Percentiles rank a stretch among this genome's conserved stretches.
phyloP scores from a whole-genome alignment of 257 asterid species.

The Solanum pinnatisectum region DNA sequence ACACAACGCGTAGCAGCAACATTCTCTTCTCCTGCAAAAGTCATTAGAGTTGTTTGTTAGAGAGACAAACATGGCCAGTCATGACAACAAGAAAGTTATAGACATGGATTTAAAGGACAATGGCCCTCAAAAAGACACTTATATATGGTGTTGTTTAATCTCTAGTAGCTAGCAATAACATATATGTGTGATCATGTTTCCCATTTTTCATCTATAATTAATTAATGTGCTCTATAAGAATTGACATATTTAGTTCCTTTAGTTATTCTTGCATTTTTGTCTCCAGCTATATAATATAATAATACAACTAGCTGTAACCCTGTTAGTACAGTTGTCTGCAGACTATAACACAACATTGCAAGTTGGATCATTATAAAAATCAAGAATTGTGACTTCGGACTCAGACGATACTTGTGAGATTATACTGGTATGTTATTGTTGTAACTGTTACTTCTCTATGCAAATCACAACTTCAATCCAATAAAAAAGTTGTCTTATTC shows the following conservation, averaged over 20 bases:
- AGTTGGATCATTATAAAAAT: neutral
- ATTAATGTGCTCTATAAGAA: neutral
- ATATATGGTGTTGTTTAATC: neutral
- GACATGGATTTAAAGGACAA: neutral
- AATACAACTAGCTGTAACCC: neutral
- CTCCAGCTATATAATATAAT: neutral
- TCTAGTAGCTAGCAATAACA: neutral
- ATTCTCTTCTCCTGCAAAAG: neutral
- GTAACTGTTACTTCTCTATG: neutral
- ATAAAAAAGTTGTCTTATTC: neutral
- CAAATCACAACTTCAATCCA: neutral
- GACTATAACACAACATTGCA: neutral
- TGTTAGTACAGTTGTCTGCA: neutral
- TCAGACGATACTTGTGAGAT: neutral
- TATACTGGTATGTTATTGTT: neutral
- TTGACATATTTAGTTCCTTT: neutral
- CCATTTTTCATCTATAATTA: neutral
- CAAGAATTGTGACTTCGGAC: neutral
- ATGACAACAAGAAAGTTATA: neutral
- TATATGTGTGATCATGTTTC: neutral
- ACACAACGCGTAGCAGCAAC: neutral
- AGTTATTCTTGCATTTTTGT: neutral
- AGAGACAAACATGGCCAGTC: neutral
- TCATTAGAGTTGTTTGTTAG: neutral
- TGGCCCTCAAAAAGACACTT: neutral